These are phyloP conservation scores for Ophiostoma triangulosporum DNA, from an alignment of 2,329 filamentous ascomycete species.

Conservation along the genomic window DNA sequence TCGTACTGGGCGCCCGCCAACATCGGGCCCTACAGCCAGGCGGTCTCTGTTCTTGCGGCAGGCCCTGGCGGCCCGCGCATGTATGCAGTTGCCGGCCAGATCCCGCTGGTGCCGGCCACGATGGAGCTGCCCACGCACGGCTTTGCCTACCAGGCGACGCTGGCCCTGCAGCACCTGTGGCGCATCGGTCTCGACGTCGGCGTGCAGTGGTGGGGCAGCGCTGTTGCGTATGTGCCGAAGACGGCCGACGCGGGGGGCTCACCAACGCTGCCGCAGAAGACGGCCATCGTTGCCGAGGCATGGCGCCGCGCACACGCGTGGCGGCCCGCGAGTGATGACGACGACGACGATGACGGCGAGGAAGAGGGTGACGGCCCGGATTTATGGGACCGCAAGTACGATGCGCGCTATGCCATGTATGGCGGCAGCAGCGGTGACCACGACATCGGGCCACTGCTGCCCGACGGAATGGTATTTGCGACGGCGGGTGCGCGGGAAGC, in stretches of 20 bases:
- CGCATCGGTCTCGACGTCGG: constrained; percentile 61
- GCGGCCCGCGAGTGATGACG: constrained; percentile 15
- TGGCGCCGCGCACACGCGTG: constrained; percentile 35
- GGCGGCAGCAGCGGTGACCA: not conserved
- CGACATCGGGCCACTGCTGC: constrained; percentile 22
- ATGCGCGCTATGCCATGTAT: constrained; percentile 33
- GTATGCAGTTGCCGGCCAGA: constrained; percentile 75
- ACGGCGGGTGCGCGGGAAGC: not conserved
- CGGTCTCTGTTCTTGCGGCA: constrained; percentile 40
- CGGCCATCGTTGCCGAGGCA: constrained; percentile 28
- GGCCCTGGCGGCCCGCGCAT: constrained; percentile 17
- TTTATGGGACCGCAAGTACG: constrained; percentile 54
- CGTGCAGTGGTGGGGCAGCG: constrained; percentile 62
- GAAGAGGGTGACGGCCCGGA: constrained; percentile 41
- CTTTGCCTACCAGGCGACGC: constrained; percentile 43
- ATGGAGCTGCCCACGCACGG: constrained; percentile 46
- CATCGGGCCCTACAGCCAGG: constrained; percentile 93
- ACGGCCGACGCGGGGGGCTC: constrained; percentile 17
- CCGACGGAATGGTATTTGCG: constrained; percentile 36
- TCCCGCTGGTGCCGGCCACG: constrained; percentile 67
- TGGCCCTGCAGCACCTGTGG: constrained; percentile 83
- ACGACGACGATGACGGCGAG: constrained; percentile 34
- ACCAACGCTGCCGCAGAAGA: constrained; percentile 19
- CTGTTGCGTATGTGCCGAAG: constrained; percentile 57
- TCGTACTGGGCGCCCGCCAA: constrained; percentile 98